phyloP scores from a whole-genome alignment of 106 monocot genomes.

The Dendrobium huoshanense region DNA sequence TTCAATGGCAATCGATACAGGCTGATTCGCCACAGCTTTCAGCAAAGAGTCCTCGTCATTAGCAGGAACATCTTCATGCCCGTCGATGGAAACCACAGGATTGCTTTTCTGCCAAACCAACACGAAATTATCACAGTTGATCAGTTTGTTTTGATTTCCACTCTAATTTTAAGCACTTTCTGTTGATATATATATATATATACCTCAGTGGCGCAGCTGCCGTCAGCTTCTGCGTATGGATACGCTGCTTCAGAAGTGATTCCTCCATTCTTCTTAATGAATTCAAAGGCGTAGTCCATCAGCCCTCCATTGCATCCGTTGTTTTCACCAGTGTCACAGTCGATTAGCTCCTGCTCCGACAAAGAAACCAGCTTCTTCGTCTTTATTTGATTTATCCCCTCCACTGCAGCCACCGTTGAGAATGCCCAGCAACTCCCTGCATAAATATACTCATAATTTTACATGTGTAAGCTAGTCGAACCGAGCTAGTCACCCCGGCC shows the following conservation, averaged over 20 bases:
- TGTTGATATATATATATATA: no score
- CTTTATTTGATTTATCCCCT: conserved; percentile 68
- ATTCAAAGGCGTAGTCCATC: conserved; percentile 45
- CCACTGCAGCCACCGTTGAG: conserved; percentile 59
- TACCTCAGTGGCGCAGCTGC: conserved; percentile 25
- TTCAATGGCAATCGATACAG: conserved; percentile 44
- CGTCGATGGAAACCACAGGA: conserved; percentile 24
- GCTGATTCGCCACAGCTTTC: conserved; percentile 51
- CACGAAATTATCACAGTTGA: not conserved
- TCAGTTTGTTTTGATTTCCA: not conserved
- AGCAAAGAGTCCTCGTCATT: conserved; percentile 37
- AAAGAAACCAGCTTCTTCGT: conserved; percentile 50
- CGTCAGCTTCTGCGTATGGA: conserved; percentile 25
- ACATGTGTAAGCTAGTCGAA: no score
- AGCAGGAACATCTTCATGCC: conserved; percentile 29
- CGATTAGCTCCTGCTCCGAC: conserved; percentile 81
- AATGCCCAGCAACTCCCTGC: conserved; percentile 89
- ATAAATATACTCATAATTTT: no score
- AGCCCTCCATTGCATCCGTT: conserved; percentile 41
- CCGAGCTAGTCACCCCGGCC: no score
- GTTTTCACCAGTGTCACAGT: conserved; percentile 48
- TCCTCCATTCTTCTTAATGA: conserved; percentile 36
- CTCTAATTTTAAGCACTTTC: no score
- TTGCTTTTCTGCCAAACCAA: conserved; percentile 16
- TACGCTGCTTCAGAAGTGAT: conserved; percentile 31